These are phyloP conservation scores for Xerocomellus chrysenteron DNA, from an alignment of 768 basidiomycete species.

Conservation along the genomic window DNA sequence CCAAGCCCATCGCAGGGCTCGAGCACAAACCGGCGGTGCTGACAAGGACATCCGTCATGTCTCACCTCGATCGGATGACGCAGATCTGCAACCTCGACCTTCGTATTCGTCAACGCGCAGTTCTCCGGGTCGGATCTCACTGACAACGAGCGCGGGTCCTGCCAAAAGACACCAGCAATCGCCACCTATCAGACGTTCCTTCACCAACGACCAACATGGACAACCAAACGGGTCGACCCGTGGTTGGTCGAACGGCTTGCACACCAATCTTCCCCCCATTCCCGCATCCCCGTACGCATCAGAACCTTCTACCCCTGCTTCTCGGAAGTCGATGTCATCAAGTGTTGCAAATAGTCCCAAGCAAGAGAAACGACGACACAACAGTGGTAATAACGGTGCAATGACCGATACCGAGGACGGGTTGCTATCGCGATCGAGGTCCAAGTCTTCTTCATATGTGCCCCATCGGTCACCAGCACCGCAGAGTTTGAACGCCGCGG, in stretches of 20 bases:
- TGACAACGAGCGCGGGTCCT: slow-evolving; percentile 21
- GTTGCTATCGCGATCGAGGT: slow-evolving; percentile 45
- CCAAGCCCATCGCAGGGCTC: slow-evolving; percentile 37
- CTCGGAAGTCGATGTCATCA: slow-evolving; percentile 43
- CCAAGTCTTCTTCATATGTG: slow-evolving; percentile 56
- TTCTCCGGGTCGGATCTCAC: slow-evolving; percentile 33
- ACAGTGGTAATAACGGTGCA: slow-evolving; percentile 28
- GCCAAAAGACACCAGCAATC: slow-evolving; percentile 27
- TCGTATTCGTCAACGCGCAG: slow-evolving; percentile 35
- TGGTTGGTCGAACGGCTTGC: slow-evolving; percentile 34
- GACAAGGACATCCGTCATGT: slow-evolving; percentile 35
- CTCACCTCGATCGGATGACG: slow-evolving; percentile 25
- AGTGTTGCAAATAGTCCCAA: slow-evolving; percentile 33
- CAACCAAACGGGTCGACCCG: slow-evolving; percentile 28
- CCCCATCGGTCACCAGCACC: slow-evolving; percentile 56
- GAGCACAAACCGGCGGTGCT: slow-evolving; percentile 34
- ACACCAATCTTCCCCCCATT: slow-evolving; percentile 54
- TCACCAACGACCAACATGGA: slow-evolving; percentile 31
- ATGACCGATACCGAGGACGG: slow-evolving; percentile 35
- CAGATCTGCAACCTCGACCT: slow-evolving; percentile 29
- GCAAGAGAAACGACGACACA: slow-evolving; percentile 33
- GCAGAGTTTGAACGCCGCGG: slow-evolving; percentile 70
- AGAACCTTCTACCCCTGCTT: slow-evolving; percentile 58
- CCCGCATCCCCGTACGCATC: slow-evolving; percentile 68
- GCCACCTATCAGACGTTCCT: slow-evolving; percentile 31